Conservation (phyloP, 495 filamentous ascomycete species). For the Bacidia gigantensis region DNA sequence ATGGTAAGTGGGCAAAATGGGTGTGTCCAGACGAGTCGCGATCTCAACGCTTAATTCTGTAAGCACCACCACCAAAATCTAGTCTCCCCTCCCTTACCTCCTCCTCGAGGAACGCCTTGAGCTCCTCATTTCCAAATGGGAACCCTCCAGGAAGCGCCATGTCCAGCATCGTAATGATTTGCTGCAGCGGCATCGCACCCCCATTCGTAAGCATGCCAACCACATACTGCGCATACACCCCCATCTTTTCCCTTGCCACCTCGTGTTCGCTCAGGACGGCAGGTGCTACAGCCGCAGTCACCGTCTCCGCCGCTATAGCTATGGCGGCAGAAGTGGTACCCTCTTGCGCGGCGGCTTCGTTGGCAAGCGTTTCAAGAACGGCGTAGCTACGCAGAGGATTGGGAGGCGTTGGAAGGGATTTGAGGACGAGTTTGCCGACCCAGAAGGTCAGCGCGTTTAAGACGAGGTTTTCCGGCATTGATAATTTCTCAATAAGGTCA, state of each 20-base stretch:
- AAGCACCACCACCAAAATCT: conserved; percentile 61
- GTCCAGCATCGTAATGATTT: conserved; percentile 87
- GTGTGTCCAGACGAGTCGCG: too few species aligned
- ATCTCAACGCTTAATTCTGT: conserved; percentile 32
- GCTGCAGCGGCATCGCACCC: conserved; percentile 61
- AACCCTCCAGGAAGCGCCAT: conserved; percentile 80
- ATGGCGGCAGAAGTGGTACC: conserved; percentile 19
- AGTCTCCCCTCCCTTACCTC: conserved; percentile 60
- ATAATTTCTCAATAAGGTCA: conserved; percentile 47
- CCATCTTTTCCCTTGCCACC: conserved; percentile 59
- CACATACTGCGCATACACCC: conserved; percentile 81
- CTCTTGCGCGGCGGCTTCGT: conserved; percentile 26
- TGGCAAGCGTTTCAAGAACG: conserved; percentile 50
- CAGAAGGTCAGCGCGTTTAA: conserved; percentile 73
- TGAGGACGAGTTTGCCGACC: conserved; percentile 65
- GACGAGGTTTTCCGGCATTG: conserved; percentile 67
- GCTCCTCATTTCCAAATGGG: conserved; percentile 60
- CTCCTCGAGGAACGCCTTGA: conserved; percentile 61
- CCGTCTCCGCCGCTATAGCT: conserved; percentile 33
- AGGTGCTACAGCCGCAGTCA: conserved; percentile 35
- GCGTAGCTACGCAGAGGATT: conserved; percentile 36
- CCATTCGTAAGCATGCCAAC: conserved; percentile 89
- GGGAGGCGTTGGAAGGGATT: conserved; percentile 26
- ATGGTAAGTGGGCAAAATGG: too few species aligned
- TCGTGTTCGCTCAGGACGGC: conserved; percentile 33